Conservation (phyloP, 441 rosid species). For the Erysimum pusillum region DNA sequence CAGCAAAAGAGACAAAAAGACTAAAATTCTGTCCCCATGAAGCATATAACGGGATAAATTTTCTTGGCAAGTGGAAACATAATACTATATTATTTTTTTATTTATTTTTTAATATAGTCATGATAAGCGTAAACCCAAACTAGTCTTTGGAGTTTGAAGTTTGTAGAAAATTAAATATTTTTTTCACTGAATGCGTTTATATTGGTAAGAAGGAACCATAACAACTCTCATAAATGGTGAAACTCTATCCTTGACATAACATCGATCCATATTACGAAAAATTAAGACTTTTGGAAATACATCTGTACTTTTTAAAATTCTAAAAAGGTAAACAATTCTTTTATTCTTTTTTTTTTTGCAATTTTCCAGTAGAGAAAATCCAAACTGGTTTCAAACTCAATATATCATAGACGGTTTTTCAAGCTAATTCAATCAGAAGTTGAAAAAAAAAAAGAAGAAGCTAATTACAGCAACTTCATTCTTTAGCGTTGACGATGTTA, state of each 20-base stretch:
- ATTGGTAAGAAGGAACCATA: background rate
- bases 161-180: background rate
- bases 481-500: background rate
- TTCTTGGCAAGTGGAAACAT: background rate
- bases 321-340: background rate
- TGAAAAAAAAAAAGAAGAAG: no score
- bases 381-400: background rate
- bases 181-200: background rate
- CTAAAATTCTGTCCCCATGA: background rate
- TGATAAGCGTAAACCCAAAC: background rate
- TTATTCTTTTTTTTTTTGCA: background rate
- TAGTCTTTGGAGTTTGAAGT: background rate
- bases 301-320: no score
- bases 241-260: background rate
- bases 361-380: background rate
- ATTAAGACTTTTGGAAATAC: no score
- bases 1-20: no score
- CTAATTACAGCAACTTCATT: background rate
- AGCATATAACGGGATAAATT: background rate
- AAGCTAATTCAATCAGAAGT: background rate
- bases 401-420: background rate
- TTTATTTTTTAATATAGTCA: no score
- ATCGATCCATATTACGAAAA: background rate
- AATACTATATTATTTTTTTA: no score
- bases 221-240: background rate